Evolutionary conservation across 495 filamentous ascomycete genomes (phyloP).

Genomic region (Mytilinidion resinicola): DNA sequence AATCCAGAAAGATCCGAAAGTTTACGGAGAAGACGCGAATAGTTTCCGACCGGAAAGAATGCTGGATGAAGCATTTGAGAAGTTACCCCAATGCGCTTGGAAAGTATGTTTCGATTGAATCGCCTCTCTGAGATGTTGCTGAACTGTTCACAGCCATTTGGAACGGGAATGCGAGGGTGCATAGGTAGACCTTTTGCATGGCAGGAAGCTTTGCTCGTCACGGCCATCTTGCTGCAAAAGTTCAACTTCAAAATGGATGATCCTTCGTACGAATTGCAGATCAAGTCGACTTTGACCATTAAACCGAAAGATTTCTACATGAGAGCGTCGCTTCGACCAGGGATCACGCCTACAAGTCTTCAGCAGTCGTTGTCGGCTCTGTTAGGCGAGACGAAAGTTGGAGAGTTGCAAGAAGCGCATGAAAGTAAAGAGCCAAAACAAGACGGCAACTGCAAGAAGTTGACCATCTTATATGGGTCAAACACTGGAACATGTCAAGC

Average conservation of each 20-base stretch:
- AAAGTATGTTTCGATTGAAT: constrained; percentile 23
- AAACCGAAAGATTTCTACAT: constrained; percentile 67
- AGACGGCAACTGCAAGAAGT: constrained; percentile 36
- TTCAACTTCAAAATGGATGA: constrained; percentile 56
- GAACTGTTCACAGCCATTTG: constrained; percentile 46
- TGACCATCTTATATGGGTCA: constrained; percentile 63
- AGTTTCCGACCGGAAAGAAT: constrained; percentile 63
- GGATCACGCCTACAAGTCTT: constrained; percentile 49
- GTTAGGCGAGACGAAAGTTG: neutral
- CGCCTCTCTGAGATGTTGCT: neutral
- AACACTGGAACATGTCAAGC: constrained; percentile 70
- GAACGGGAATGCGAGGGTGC: constrained; percentile 62
- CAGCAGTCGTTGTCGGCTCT: constrained; percentile 40
- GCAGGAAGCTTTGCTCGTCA: constrained; percentile 53
- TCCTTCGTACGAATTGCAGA: constrained; percentile 47
- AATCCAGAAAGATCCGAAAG: constrained; percentile 19
- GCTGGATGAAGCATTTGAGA: constrained; percentile 56
- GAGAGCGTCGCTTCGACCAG: constrained; percentile 53
- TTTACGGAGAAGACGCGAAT: constrained; percentile 49
- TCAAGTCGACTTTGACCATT: constrained; percentile 48
- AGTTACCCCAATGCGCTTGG: constrained; percentile 53
- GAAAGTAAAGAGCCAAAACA: constrained; percentile 5
- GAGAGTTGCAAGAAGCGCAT: neutral
- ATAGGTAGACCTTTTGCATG: constrained; percentile 64
- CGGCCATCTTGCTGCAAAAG: constrained; percentile 53